phyloP scores from a whole-genome alignment of 2,329 filamentous ascomycete genomes.

The Aspergillus tamarii region DNA sequence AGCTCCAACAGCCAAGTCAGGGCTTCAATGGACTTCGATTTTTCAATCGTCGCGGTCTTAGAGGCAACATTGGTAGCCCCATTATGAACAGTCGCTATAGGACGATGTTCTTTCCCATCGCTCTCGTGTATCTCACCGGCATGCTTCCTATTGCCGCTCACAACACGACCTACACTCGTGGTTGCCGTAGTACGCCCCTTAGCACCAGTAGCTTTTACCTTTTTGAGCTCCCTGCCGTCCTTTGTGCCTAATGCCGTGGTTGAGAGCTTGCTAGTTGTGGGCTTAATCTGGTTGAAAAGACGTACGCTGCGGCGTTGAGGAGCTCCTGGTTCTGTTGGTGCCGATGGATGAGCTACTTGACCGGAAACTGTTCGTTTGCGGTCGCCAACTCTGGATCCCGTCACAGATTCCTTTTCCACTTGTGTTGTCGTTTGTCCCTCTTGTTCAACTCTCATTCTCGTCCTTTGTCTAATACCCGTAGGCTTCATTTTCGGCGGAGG shows the following conservation, averaged over 20 bases:
- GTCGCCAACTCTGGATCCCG: slow-evolving; percentile 54
- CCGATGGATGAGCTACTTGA: slow-evolving; percentile 60
- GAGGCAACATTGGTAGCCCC: slow-evolving; percentile 29
- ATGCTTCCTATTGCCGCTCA: slow-evolving; percentile 87
- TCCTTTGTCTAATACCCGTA: slow-evolving; percentile 45
- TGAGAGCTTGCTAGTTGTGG: slow-evolving; percentile 65
- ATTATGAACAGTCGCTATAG: slow-evolving; percentile 37
- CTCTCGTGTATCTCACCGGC: slow-evolving; percentile 60
- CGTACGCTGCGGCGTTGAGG: slow-evolving; percentile 73
- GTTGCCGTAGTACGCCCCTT: slow-evolving; percentile 68
- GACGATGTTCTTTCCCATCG: slow-evolving; percentile 65
- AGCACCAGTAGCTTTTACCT: slow-evolving; percentile 74
- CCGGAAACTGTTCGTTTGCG: slow-evolving; percentile 93
- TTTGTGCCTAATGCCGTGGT: slow-evolving; percentile 61
- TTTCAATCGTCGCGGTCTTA: slow-evolving; percentile 51
- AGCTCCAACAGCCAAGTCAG: slow-evolving; percentile 77
- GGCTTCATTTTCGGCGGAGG: slow-evolving; percentile 68
- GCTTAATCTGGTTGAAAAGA: slow-evolving; percentile 71
- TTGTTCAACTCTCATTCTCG: slow-evolving; percentile 42
- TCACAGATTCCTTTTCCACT: slow-evolving; percentile 35
- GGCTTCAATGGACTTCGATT: slow-evolving; percentile 71
- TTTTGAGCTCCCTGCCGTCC: slow-evolving; percentile 76
- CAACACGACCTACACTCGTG: slow-evolving; percentile 78
- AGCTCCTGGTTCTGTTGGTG: slow-evolving; percentile 63
- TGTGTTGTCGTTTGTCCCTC: slow-evolving; percentile 44